These are phyloP conservation scores for Colletotrichum musae DNA, from an alignment of 2,329 filamentous ascomycete species.

Conservation along the genomic window DNA sequence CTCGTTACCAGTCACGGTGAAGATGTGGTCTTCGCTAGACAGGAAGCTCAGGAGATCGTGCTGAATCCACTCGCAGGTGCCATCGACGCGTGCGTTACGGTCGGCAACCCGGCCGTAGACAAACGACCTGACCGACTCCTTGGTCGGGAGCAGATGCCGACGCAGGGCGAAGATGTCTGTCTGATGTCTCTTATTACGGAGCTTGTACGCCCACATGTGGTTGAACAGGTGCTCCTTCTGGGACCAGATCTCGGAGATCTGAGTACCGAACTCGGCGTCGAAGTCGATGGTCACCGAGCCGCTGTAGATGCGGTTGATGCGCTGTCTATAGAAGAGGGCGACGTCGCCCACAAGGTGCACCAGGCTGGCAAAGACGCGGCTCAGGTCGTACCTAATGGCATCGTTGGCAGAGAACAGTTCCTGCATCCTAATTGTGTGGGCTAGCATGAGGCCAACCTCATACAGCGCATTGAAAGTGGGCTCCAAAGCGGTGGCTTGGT, in stretches of 20 bases:
- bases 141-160: conserved; percentile 47
- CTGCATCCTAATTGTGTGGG: conserved; percentile 53
- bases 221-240: conserved; percentile 51
- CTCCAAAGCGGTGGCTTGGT: conserved; percentile 54
- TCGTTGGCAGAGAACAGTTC: conserved; percentile 51
- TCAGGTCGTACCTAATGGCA: conserved; percentile 50
- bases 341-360: conserved; percentile 53
- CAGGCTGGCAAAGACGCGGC: conserved; percentile 53
- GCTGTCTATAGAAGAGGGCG: conserved; percentile 52
- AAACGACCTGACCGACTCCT: conserved; percentile 44
- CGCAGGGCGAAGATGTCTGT: conserved; percentile 50
- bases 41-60: conserved; percentile 53
- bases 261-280: conserved; percentile 52
- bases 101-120: conserved; percentile 56
- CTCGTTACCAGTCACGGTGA: conserved; percentile 52
- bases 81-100: conserved; percentile 54
- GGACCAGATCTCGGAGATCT: conserved; percentile 53
- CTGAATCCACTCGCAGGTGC: conserved; percentile 58
- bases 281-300: conserved; percentile 51
- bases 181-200: conserved; percentile 45
- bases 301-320: conserved; percentile 49
- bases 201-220: conserved; percentile 53
- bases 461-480: conserved; percentile 57
- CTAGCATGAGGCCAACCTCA: conserved; percentile 55
- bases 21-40: conserved; percentile 49